Evolutionary conservation across 257 asterid species (phyloP).

Genomic region (Asclepias syriaca): DNA sequence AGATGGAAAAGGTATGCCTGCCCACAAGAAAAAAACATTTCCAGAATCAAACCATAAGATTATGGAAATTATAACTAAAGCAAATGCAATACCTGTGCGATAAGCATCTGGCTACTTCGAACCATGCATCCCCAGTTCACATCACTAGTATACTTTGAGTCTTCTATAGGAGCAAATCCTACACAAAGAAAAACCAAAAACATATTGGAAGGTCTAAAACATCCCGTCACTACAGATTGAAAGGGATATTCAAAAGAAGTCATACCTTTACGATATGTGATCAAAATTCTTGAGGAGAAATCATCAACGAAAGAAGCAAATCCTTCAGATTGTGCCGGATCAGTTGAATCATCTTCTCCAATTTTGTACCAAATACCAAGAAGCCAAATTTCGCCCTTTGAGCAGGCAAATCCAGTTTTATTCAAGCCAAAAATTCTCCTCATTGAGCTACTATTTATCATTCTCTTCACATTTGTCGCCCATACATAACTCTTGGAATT

Average conservation of each 20-base stretch:
- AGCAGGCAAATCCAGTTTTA: slow-evolving; percentile 40
- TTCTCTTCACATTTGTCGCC: slow-evolving; percentile 67
- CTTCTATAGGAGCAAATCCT: slow-evolving; percentile 81
- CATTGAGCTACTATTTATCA: slow-evolving; percentile 73
- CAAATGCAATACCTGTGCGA: slow-evolving; percentile 64
- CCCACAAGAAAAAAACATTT: not conserved
- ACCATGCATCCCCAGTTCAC: slow-evolving; percentile 98
- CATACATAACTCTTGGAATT: slow-evolving; percentile 43
- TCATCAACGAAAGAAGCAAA: slow-evolving; percentile 83
- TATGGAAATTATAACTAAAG: slow-evolving; percentile 1
- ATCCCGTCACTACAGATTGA: not conserved
- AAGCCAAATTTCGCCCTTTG: slow-evolving; percentile 84
- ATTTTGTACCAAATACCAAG: slow-evolving; percentile 77
- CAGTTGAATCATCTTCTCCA: slow-evolving; percentile 47
- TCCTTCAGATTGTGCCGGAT: slow-evolving; percentile 84
- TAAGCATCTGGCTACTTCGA: slow-evolving; percentile 99
- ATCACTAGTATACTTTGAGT: slow-evolving; percentile 76
- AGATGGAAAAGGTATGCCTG: slow-evolving; percentile 82
- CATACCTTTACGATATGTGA: slow-evolving; percentile 88
- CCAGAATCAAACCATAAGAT: not conserved
- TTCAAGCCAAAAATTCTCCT: slow-evolving; percentile 70
- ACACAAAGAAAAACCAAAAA: slow-evolving; percentile 11
- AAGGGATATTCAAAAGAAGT: not conserved
- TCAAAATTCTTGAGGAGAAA: slow-evolving; percentile 77
- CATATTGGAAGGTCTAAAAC: not conserved